phyloP scores from a whole-genome alignment of 2,329 filamentous ascomycete genomes.

The Hymenoscyphus scutula region DNA sequence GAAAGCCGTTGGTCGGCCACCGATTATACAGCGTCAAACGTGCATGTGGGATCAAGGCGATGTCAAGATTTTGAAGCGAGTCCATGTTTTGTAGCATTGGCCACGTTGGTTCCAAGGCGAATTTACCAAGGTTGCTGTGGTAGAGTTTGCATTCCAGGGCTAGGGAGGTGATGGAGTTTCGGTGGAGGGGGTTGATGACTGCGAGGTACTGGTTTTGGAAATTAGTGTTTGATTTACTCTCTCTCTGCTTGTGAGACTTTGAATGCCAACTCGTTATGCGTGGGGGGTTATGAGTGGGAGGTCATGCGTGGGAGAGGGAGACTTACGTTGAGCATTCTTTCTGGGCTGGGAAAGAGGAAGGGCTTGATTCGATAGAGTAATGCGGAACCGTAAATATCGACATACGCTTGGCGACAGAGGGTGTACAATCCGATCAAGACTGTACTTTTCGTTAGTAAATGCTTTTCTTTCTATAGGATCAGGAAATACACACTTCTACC shows the following conservation, averaged over 20 bases:
- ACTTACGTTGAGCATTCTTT: neutral
- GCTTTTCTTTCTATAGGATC: too few species aligned
- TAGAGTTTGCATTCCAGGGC: neutral
- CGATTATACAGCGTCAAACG: too few species aligned
- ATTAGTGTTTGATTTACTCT: too few species aligned
- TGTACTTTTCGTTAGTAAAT: neutral
- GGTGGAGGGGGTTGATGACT: neutral
- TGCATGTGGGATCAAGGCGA: neutral
- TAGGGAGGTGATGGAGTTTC: neutral
- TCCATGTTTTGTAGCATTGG: neutral
- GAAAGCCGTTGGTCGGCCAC: too few species aligned
- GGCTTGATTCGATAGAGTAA: neutral
- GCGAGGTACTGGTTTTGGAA: neutral
- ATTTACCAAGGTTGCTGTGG: neutral
- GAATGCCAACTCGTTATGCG: too few species aligned
- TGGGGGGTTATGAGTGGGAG: too few species aligned
- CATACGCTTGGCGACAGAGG: neutral
- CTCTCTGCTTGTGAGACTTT: too few species aligned
- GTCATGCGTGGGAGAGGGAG: too few species aligned
- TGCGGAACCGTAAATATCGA: neutral
- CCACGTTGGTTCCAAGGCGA: neutral
- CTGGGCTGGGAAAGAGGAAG: neutral
- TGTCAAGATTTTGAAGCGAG: neutral
- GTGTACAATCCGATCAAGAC: neutral
- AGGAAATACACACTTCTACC: neutral